Conservation (phyloP, 2,329 filamentous ascomycete genomes). For the Colletotrichum noveboracense region DNA sequence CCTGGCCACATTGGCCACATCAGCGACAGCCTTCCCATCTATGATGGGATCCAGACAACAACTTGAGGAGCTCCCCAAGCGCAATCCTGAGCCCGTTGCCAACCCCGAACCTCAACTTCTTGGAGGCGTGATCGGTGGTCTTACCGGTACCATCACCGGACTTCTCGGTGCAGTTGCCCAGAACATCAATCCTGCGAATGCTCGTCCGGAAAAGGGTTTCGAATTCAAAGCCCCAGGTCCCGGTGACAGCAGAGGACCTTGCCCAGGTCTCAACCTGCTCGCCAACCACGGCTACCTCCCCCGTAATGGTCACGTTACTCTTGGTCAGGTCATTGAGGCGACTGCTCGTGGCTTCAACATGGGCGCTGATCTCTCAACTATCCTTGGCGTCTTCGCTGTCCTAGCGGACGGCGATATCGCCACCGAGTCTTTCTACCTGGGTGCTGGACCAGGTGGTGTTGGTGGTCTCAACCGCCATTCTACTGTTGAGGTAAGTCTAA, state of each 20-base stretch:
- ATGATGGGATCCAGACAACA: not conserved
- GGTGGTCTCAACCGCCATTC: conserved; percentile 16
- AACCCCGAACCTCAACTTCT: not conserved
- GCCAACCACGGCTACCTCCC: conserved; percentile 49
- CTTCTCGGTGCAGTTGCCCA: conserved; percentile 10
- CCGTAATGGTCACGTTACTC: conserved; percentile 35
- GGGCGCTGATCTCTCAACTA: not conserved
- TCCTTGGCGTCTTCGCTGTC: conserved; percentile 3
- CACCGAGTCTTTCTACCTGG: conserved; percentile 8
- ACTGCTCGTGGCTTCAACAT: conserved; percentile 13
- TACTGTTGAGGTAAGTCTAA: conserved; percentile 1
- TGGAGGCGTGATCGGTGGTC: not conserved
- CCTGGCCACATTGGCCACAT: not conserved
- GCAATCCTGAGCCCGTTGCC: not conserved
- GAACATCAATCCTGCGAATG: not conserved
- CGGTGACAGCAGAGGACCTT: conserved; percentile 29
- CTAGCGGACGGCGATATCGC: not conserved
- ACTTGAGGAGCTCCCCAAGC: not conserved
- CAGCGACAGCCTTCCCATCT: conserved; percentile 3
- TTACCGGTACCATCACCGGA: not conserved
- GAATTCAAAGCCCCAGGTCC: not conserved
- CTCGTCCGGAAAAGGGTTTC: conserved; percentile 6
- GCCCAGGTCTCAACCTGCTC: conserved; percentile 48
- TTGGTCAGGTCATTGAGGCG: conserved; percentile 12
- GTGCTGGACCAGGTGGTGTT: not conserved